Percentiles rank a stretch among this genome's conserved stretches.
phyloP scores from a whole-genome alignment of 306 rosid species.

The Hippophae gyantsensis region DNA sequence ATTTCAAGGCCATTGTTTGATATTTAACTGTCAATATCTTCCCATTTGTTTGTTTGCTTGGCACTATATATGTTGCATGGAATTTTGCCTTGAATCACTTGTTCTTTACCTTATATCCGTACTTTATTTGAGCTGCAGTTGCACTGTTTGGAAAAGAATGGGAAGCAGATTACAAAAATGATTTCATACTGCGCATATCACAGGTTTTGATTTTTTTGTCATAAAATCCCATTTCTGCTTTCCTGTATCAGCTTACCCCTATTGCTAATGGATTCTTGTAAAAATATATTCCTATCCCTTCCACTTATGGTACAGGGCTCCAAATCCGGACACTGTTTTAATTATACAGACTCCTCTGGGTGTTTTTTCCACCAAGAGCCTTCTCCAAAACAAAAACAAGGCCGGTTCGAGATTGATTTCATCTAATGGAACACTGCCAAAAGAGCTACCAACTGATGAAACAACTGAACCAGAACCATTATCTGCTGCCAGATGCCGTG shows the following conservation, averaged over 20 bases:
- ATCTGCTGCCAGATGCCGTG: slow-evolving; percentile 81
- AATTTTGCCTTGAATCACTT: too few relatives aligned
- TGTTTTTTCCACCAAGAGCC: slow-evolving; percentile 85
- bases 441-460: slow-evolving; percentile 48
- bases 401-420: slow-evolving; percentile 84
- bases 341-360: slow-evolving; percentile 90
- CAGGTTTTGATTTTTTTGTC: slow-evolving; percentile 46
- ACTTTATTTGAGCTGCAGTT: slow-evolving; percentile 39
- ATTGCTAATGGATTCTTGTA: background rate
- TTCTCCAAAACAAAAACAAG: slow-evolving; percentile 70
- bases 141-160: slow-evolving; percentile 91
- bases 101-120: too few relatives aligned
- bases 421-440: slow-evolving; percentile 47
- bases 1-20: too few relatives aligned
- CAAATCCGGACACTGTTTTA: slow-evolving; percentile 92
- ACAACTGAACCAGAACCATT: slow-evolving; percentile 60
- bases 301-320: slow-evolving; percentile 63
- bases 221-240: background rate
- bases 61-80: too few relatives aligned
- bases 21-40: too few relatives aligned
- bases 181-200: slow-evolving; percentile 95
- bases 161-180: slow-evolving; percentile 86
- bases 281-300: background rate
- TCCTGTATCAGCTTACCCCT: slow-evolving; percentile 2
- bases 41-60: too few relatives aligned